Evolutionary conservation across 1,139 yeast genomes (phyloP).

Genomic region (Debaryomyces singareniensis): DNA sequence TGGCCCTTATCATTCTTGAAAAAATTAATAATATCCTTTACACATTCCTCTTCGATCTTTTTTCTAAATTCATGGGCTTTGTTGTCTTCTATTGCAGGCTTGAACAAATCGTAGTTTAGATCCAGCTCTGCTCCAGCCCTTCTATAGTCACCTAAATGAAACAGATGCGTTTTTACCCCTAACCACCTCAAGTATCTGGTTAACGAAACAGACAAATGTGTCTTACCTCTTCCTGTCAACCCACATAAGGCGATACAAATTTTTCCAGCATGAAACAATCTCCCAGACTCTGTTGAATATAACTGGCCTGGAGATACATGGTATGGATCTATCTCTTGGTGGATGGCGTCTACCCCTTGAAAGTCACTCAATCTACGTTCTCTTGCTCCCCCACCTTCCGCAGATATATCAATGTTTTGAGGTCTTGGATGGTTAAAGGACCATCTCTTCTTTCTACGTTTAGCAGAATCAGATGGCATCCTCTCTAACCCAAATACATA

Average conservation of each 20-base stretch:
- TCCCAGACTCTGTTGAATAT: slow-evolving; percentile 84
- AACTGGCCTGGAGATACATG: slow-evolving; percentile 78
- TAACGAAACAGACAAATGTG: slow-evolving; percentile 84
- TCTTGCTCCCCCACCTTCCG: slow-evolving; percentile 15
- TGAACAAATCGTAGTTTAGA: slow-evolving; percentile 67
- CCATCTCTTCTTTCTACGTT: slow-evolving; percentile 36
- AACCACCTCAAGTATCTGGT: slow-evolving; percentile 91
- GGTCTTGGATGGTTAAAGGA: slow-evolving; percentile 34
- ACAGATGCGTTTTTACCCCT: slow-evolving; percentile 88
- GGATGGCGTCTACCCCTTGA: slow-evolving; percentile 48
- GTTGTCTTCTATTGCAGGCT: slow-evolving; percentile 49
- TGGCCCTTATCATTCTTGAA: slow-evolving; percentile 77
- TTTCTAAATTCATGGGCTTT: slow-evolving; percentile 53
- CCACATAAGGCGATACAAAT: slow-evolving; percentile 88
- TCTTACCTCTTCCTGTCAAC: slow-evolving; percentile 93
- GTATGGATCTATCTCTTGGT: slow-evolving; percentile 42
- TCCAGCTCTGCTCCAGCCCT: slow-evolving; percentile 50
- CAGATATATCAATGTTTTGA: slow-evolving; percentile 28
- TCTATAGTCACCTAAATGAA: slow-evolving; percentile 90
- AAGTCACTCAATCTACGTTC: slow-evolving; percentile 36
- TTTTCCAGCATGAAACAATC: slow-evolving; percentile 92
- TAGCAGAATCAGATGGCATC: not conserved
- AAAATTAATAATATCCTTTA: slow-evolving; percentile 64
- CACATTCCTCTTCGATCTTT: slow-evolving; percentile 56
- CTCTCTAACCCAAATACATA: not conserved